A percentile compares a stretch with the other conserved stretches of the same genome.
phyloP scores from a whole-genome alignment of 441 rosid species.

The Pelargonium myrrhifolium region DNA sequence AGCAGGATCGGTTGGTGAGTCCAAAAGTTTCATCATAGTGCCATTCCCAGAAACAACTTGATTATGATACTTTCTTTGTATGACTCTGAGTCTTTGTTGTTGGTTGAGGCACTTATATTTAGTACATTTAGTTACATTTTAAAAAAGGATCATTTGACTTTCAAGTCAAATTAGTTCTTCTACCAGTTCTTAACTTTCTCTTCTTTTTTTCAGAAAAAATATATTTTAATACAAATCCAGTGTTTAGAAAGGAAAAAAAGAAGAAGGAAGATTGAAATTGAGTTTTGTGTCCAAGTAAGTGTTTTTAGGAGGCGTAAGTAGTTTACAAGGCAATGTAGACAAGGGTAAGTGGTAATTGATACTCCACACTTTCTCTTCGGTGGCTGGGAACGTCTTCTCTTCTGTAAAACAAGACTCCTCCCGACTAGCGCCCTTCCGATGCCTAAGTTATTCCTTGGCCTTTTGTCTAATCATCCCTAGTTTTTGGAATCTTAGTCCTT shows the following conservation, averaged over 20 bases:
- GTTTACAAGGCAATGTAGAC: too few species aligned
- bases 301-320: not conserved
- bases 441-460: too few species aligned
- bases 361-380: too few species aligned
- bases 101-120: not conserved
- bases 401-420: too few species aligned
- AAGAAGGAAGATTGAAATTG: not conserved
- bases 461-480: too few species aligned
- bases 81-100: not conserved
- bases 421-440: too few species aligned
- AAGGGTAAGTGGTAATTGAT: too few species aligned
- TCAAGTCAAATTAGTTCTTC: not conserved
- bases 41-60: not conserved
- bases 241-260: too few species aligned
- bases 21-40: not conserved
- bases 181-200: not conserved
- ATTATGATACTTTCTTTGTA: not conserved
- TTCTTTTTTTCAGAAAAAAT: not conserved
- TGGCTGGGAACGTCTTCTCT: too few species aligned
- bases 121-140: not conserved
- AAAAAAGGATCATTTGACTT: not conserved
- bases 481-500: too few species aligned
- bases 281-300: not conserved
- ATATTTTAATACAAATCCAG: too few species aligned
- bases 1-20: conserved; percentile 76